These are phyloP conservation scores for Zasmidium cellare DNA, from an alignment of 2,329 filamentous ascomycete genomes.

Conservation along the genomic window DNA sequence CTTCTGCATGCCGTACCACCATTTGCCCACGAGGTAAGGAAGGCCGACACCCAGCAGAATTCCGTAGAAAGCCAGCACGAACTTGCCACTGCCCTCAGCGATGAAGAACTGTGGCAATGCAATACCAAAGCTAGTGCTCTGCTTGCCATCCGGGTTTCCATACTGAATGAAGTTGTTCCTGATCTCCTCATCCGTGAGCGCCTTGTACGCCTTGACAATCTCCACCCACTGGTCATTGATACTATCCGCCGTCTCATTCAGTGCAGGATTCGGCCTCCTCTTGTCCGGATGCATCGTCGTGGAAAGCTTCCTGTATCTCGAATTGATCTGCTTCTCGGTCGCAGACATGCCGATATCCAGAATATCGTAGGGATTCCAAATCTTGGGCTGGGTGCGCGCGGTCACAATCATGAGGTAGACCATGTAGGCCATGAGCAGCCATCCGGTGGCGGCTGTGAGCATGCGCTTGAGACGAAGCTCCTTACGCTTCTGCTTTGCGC, in stretches of 20 bases:
- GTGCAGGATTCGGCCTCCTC: conserved; percentile 74
- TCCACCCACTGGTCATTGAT: conserved; percentile 91
- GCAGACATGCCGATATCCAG: conserved; percentile 80
- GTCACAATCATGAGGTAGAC: conserved; percentile 84
- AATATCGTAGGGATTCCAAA: conserved; percentile 98
- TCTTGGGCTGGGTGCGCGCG: conserved; percentile 67
- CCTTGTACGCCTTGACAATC: conserved; percentile 96
- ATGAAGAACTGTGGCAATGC: conserved; percentile 91
- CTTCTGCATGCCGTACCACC: conserved; percentile 97
- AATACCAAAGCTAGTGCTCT: conserved; percentile 97
- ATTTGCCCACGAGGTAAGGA: conserved; percentile 90
- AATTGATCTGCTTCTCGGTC: conserved; percentile 88
- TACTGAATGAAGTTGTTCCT: conserved; percentile 96
- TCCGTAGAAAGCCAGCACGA: conserved; percentile 87
- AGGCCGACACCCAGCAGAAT: conserved; percentile 83
- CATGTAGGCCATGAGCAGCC: conserved; percentile 85
- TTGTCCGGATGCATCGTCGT: conserved; percentile 93
- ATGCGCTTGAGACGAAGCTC: conserved; percentile 86
- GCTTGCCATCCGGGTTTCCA: conserved; percentile 96
- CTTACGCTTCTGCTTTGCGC: conserved; percentile 83
- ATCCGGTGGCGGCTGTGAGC: conserved; percentile 73
- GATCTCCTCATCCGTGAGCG: conserved; percentile 93
- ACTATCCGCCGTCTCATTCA: conserved; percentile 83
- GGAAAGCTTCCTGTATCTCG: conserved; percentile 82
- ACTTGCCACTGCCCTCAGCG: conserved; percentile 92